Evolutionary conservation across 108 stramenopile species (phyloP).

Genomic region (Pseudonitzschia delicatissima): DNA sequence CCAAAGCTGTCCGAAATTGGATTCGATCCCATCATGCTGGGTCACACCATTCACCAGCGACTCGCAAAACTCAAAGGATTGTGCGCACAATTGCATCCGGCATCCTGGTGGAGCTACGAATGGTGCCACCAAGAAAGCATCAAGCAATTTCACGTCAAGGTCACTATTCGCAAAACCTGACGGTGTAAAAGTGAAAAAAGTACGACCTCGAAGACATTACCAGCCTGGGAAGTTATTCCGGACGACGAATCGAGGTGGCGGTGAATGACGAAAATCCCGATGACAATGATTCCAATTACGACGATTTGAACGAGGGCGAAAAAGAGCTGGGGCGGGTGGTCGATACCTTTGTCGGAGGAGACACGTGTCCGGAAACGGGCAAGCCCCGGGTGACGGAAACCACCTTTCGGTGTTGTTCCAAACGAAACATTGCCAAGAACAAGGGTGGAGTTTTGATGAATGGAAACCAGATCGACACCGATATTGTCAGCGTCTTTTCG

Average conservation of each 20-base stretch:
- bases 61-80: conserved; percentile 41
- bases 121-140: conserved; percentile 72
- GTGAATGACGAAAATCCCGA: conserved; percentile 5
- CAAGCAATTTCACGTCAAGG: conserved; percentile 69
- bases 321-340: conserved; percentile 21
- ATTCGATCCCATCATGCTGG: conserved; percentile 10
- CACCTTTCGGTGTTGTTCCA: conserved; percentile 60
- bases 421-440: conserved; percentile 28
- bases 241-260: conserved; percentile 13
- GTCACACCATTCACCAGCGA: conserved; percentile 9
- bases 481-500: conserved; percentile 23
- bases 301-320: conserved; percentile 14
- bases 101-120: conserved; percentile 89
- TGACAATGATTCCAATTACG: background rate
- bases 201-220: conserved; percentile 51
- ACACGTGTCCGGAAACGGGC: conserved; percentile 57
- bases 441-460: conserved; percentile 30
- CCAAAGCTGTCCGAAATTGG: background rate
- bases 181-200: background rate
- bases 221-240: conserved; percentile 49
- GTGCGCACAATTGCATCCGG: conserved; percentile 72
- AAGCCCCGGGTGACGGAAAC: conserved; percentile 45
- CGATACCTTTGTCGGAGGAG: conserved; percentile 48
- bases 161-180: background rate
- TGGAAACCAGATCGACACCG: conserved; percentile 22